Base-by-base conservation (phyloP, 176 grass and related monocot species). In the Paspalum vaginatum region DNA sequence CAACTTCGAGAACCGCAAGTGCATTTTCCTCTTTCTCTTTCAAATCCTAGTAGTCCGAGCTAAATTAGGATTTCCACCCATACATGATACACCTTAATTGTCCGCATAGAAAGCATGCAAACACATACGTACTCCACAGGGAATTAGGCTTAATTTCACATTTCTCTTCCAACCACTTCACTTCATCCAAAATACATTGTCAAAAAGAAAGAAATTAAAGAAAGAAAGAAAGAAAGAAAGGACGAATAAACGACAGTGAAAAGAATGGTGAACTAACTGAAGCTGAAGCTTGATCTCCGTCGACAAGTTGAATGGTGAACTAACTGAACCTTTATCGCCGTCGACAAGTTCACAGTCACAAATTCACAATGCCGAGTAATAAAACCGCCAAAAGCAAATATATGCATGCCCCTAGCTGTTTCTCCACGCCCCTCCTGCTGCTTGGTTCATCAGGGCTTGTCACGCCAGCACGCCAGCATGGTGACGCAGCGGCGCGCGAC, bases 401-500 rank as follows among this genome's bases (percentile, higher is more conserved):
- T 16, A 53, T 17, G 16, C 17, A 9, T 21, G 7, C 0, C 53
- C n/a, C 18, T 2, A 53, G 7, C 16, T 50, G 48, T 8, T 8
- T 0, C 9, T 11, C 4, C 4, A n/a, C n/a, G 32, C 32, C 32
- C 32, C 32, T 32, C 32, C 32, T 32, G 32, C 32, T 32, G 32
- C 32, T 32, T 32, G 32, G 32, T 32, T 32, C 32, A 32, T 83
- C 64, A 80, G 48, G 61, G 7, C 24, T 8, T 79, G 74, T 91
- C 78, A 8, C 81, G 71, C 89, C 89, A 85, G 84, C 89, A 91
- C 17, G 71, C 79, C 7, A 88, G 89, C 89, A 91, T 91, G 72
- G 82, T 38, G 68, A 91, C 82, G 82, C 89, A 91, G 45, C 89
- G 89, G 72, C 89, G 85, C 73, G 80, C 64, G 82, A 91, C 88